These are phyloP conservation scores for Lichtheimia ornata DNA, from an alignment of 371 early-diverging fungal genomes.

Conservation along the genomic window DNA sequence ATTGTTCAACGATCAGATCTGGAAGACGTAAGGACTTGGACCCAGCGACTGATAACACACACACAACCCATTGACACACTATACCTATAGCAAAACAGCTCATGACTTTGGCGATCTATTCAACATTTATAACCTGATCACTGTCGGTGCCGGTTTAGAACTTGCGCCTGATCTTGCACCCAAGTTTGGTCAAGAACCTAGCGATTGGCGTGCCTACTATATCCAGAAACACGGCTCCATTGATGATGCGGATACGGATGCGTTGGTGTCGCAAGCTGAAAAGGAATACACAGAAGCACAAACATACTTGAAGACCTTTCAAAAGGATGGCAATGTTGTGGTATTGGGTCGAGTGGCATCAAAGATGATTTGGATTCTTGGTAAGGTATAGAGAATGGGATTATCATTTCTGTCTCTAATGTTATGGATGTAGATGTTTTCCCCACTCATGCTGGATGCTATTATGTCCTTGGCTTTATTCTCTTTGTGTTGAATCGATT, in stretches of 20 bases:
- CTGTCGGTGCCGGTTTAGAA: slow-evolving; percentile 47
- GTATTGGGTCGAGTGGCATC: slow-evolving; percentile 49
- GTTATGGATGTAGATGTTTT: slow-evolving; percentile 41
- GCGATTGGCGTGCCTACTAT: slow-evolving; percentile 51
- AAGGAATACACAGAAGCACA: slow-evolving; percentile 47
- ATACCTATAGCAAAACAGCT: slow-evolving; percentile 37
- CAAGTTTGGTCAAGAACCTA: slow-evolving; percentile 44
- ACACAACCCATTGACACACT: too few species aligned
- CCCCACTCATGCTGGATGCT: slow-evolving; percentile 59
- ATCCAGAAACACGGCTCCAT: slow-evolving; percentile 28
- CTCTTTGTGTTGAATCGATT: slow-evolving; percentile 52
- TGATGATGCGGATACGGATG: slow-evolving; percentile 32
- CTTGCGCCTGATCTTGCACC: slow-evolving; percentile 40
- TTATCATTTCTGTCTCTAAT: not conserved
- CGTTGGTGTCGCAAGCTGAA: slow-evolving; percentile 43
- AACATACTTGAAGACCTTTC: slow-evolving; percentile 42
- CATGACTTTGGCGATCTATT: slow-evolving; percentile 62
- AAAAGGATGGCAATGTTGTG: slow-evolving; percentile 43
- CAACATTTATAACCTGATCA: slow-evolving; percentile 45
- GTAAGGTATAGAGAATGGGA: slow-evolving; percentile 22
- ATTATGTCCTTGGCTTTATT: slow-evolving; percentile 56
- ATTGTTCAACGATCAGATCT: slow-evolving; percentile 18
- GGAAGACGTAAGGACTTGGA: slow-evolving; percentile 27
- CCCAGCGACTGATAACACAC: too few species aligned
- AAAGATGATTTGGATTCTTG: slow-evolving; percentile 56